Conservation (phyloP, 73 alveolate species). For the Paramecium sexaurelia region DNA sequence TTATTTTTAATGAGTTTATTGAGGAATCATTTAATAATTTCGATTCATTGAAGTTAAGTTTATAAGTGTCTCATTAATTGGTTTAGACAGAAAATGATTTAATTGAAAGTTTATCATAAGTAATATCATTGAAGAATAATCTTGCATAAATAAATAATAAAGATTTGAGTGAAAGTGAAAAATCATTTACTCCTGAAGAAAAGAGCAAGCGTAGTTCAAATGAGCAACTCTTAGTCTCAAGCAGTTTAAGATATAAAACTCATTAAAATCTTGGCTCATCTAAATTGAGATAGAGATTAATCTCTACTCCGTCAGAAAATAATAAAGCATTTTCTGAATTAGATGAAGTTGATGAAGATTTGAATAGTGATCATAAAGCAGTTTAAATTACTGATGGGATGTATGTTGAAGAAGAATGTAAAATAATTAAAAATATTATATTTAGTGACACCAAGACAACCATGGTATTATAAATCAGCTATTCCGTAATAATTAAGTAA, state of each 20-base stretch:
- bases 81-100: neutral
- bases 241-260: neutral
- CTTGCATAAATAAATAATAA: neutral
- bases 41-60: neutral
- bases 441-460: neutral
- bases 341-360: neutral
- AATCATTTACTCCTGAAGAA: neutral
- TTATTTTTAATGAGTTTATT: neutral
- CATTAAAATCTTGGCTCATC: neutral
- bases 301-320: neutral
- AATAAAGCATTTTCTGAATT: conserved; percentile 11
- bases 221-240: neutral
- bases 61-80: neutral
- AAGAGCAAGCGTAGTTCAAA: neutral
- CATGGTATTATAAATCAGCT: conserved; percentile 19
- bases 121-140: neutral
- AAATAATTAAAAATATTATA: neutral
- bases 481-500: neutral
- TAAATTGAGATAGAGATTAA: neutral
- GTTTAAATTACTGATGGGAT: neutral
- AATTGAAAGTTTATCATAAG: neutral
- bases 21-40: conserved; percentile 24
- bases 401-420: conserved; percentile 10
- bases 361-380: neutral
- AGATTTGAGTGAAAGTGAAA: neutral